phyloP scores from a whole-genome alignment of 768 basidiomycete genomes.

The Boletus barrowsii region DNA sequence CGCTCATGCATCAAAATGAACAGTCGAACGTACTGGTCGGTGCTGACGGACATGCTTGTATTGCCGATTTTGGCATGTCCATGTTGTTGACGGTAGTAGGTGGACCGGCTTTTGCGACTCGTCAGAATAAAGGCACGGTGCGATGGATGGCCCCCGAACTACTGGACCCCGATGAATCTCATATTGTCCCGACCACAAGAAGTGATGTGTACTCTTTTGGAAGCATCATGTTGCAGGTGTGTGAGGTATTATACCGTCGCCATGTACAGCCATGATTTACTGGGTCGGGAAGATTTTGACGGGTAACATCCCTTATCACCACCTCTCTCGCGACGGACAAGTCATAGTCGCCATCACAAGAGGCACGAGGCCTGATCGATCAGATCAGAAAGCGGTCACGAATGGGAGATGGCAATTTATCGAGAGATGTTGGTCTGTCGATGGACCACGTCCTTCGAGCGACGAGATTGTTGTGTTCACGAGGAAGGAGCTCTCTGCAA shows the following conservation, averaged over 20 bases:
- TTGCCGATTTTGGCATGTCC: slow-evolving; percentile 10
- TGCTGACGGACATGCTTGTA: background rate
- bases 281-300: background rate
- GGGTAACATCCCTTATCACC: slow-evolving; percentile 1
- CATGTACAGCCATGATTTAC: background rate
- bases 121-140: background rate
- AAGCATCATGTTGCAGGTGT: slow-evolving; percentile 12
- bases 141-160: slow-evolving; percentile 4
- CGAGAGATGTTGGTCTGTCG: background rate
- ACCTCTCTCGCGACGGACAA: background rate
- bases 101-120: background rate
- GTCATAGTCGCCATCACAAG: background rate
- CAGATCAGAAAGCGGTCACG: background rate
- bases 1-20: background rate
- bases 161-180: background rate
- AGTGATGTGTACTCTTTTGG: slow-evolving; percentile 10
- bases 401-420: background rate
- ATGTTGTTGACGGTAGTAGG: background rate
- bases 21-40: slow-evolving; percentile 1
- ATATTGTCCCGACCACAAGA: background rate
- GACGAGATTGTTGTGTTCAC: background rate
- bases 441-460: background rate
- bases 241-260: background rate
- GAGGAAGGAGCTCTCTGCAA: background rate
- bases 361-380: background rate